Evolutionary conservation across 805 yeast genomes (phyloP).

Genomic region (Suhomyces pyralidae): DNA sequence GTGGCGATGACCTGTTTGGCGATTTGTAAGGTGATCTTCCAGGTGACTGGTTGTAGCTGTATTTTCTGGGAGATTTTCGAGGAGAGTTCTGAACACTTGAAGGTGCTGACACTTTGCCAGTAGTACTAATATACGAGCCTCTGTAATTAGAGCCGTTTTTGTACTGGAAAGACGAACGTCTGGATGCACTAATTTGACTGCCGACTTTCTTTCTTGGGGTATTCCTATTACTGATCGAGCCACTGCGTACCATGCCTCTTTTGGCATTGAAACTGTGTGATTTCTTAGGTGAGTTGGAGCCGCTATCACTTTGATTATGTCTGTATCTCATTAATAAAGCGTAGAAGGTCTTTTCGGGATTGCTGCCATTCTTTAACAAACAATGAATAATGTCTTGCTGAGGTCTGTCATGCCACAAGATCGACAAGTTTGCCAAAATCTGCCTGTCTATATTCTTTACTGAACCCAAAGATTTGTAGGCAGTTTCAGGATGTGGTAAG

Average conservation of each 20-base stretch:
- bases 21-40: conserved; percentile 17
- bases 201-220: conserved; percentile 26
- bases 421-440: conserved; percentile 52
- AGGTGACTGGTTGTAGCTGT: conserved; percentile 13
- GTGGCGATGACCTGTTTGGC: conserved; percentile 18
- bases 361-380: conserved; percentile 37
- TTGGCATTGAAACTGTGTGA: conserved; percentile 14
- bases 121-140: conserved; percentile 10
- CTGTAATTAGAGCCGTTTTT: conserved; percentile 27
- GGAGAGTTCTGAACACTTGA: conserved; percentile 34
- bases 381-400: conserved; percentile 38
- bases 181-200: conserved; percentile 35
- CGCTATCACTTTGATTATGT: conserved; percentile 32
- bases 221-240: conserved; percentile 16
- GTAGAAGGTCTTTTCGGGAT: conserved; percentile 46
- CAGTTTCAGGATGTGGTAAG: conserved; percentile 56
- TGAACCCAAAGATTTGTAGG: conserved; percentile 48
- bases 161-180: conserved; percentile 44
- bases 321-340: conserved; percentile 45
- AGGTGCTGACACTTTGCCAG: conserved; percentile 25
- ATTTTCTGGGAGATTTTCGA: conserved; percentile 20
- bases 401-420: conserved; percentile 56
- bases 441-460: conserved; percentile 49
- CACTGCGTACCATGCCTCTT: conserved; percentile 15
- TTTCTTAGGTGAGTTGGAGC: conserved; percentile 10